Evolutionary conservation across 2,329 filamentous ascomycete species (phyloP).

Genomic region (Pseudofabraea citricarpa): DNA sequence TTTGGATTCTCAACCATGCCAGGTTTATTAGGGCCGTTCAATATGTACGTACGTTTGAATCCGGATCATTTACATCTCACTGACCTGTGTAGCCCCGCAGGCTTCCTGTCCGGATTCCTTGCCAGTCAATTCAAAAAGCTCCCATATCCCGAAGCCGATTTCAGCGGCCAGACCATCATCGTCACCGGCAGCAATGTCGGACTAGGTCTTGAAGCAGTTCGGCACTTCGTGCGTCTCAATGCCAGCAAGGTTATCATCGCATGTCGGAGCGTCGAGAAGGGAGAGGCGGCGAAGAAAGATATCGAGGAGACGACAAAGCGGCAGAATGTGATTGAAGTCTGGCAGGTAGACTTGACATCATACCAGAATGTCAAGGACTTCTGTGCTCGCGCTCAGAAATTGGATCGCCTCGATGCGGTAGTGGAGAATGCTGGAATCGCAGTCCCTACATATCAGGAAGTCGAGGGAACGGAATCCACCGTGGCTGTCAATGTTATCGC

Average conservation of each 20-base stretch:
- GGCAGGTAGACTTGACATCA: conserved; percentile 10
- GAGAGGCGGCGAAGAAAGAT: conserved; percentile 34
- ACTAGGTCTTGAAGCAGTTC: conserved; percentile 33
- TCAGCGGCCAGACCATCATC: conserved; percentile 26
- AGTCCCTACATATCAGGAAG: conserved; percentile 2
- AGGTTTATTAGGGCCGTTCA: too few species aligned
- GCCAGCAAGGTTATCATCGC: conserved; percentile 32
- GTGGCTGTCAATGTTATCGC: conserved; percentile 43
- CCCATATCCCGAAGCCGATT: conserved; percentile 16
- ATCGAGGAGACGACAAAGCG: conserved; percentile 22
- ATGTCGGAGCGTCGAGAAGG: conserved; percentile 32
- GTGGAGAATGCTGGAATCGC: conserved; percentile 11
- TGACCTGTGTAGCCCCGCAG: conserved; percentile 17
- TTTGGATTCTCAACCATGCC: too few species aligned
- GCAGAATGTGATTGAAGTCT: conserved; percentile 8
- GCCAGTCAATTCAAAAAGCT: conserved; percentile 15
- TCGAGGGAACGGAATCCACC: conserved; percentile 35
- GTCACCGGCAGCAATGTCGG: conserved; percentile 37
- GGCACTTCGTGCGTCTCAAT: conserved; percentile 28
- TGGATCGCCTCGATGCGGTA: conserved; percentile 9
- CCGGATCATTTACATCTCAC: too few species aligned
- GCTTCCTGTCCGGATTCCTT: conserved; percentile 21
- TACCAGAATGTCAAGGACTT: conserved; percentile 12
- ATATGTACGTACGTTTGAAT: too few species aligned
- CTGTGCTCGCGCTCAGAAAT: conserved; percentile 1